Evolutionary conservation across 768 basidiomycete genomes (phyloP).

Genomic region (Rhodotorula babjevae): DNA sequence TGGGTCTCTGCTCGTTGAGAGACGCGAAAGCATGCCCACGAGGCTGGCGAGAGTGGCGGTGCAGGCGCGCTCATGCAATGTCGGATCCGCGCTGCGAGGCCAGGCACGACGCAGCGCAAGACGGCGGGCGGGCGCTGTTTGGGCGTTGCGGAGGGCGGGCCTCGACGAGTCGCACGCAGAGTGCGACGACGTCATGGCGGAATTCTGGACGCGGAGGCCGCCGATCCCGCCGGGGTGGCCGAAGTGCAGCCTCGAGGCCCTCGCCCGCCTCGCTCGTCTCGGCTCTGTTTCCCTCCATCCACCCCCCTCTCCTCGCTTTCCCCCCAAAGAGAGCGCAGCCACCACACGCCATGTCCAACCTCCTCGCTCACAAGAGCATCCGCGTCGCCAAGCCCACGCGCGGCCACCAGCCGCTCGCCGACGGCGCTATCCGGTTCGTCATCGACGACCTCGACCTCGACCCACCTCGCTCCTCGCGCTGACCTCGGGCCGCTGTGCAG

Average conservation of each 20-base stretch:
- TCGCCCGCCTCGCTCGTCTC: neutral
- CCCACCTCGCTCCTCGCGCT: neutral
- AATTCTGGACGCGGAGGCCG: neutral
- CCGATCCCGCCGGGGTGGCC: neutral
- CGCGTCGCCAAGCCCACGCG: slow-evolving; percentile 32
- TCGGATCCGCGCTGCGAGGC: too few relatives aligned
- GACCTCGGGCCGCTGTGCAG: neutral
- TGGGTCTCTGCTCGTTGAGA: too few relatives aligned
- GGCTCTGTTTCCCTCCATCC: neutral
- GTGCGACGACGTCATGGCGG: too few relatives aligned
- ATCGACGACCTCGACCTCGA: neutral
- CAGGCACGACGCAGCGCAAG: too few relatives aligned
- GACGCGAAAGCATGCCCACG: too few relatives aligned
- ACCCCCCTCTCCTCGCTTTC: neutral
- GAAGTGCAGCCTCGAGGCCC: neutral
- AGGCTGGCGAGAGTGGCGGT: too few relatives aligned
- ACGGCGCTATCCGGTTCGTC: slow-evolving; percentile 29
- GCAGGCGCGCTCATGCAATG: too few relatives aligned
- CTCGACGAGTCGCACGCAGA: too few relatives aligned
- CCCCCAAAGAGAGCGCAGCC: too few relatives aligned
- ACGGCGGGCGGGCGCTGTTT: too few relatives aligned
- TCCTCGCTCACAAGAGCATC: slow-evolving; percentile 31
- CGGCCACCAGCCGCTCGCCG: slow-evolving; percentile 24
- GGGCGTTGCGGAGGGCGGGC: too few relatives aligned
- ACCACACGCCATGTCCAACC: slow-evolving; percentile 8